phyloP scores from a whole-genome alignment of 257 asterid genomes.

The Ligustrum vulgare region DNA sequence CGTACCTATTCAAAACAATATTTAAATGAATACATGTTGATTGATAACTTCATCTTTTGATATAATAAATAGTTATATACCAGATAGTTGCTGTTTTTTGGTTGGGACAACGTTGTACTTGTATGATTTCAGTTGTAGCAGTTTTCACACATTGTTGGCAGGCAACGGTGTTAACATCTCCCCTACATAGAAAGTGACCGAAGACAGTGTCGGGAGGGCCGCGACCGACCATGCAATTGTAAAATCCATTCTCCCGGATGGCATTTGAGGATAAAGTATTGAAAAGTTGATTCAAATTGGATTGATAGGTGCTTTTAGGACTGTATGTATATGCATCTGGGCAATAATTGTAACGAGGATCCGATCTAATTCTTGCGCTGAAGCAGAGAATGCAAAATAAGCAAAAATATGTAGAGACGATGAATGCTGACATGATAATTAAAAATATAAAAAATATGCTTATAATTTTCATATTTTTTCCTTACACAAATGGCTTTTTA shows the following conservation, averaged over 20 bases:
- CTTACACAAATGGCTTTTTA: background rate
- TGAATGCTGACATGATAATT: background rate
- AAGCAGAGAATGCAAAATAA: background rate
- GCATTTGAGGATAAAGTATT: constrained; percentile 10
- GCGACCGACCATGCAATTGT: background rate
- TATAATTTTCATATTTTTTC: no score
- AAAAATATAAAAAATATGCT: background rate
- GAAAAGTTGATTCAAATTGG: constrained; percentile 14
- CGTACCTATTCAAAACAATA: background rate
- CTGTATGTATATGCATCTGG: background rate
- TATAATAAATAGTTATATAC: background rate
- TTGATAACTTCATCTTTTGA: background rate
- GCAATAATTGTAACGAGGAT: background rate
- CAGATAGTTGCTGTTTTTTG: background rate
- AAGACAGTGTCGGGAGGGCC: background rate
- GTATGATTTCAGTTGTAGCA: background rate
- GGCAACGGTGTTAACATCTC: background rate
- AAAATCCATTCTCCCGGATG: background rate
- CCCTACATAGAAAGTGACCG: constrained; percentile 17
- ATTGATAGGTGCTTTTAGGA: background rate
- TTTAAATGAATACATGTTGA: background rate
- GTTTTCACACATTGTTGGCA: constrained; percentile 1
- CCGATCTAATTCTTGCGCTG: background rate
- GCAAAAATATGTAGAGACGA: background rate
- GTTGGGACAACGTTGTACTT: background rate